Base-by-base conservation (phyloP, 345 rosid genomes). In the Rhodamnia argentea region DNA sequence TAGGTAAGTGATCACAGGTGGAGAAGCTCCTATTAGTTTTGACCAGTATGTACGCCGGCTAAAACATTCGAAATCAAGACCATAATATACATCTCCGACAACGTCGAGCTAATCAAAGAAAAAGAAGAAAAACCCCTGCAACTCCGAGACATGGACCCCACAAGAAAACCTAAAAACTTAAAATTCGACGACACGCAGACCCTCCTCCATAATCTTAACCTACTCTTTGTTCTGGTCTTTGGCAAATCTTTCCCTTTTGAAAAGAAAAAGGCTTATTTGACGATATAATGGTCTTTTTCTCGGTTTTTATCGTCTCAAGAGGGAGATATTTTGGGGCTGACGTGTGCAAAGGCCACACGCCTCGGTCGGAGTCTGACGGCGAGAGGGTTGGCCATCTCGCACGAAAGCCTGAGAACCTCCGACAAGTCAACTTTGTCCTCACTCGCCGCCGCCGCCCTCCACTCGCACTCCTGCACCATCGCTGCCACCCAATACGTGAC, bases 361-460 rank as follows among this genome's bases (percentile, higher is more conserved):
- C 97, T 92, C 10, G 91, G 88, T 12, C 84, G 87, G 86, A 93
- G 86, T 84, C 88, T 87, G 56, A 91, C 93, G 9, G 87, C 50
- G 59, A 95, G 88, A 15, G 99, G 98, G 83, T 88, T 95, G 10
- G 95, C 97, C 98, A 96, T 94, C 87, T 95, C 97, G 78, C 96
- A 94, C 0, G 99, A 96, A 5, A 96, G 94, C 83, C 91, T 90
- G 16, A 96, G 88, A 20, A 92, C 89, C 85, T 96, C 99, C 2
- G 99, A 90, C 20, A 96, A 87, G 88, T 96, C 96, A 86, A 95
- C 92, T 0, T 84, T 86, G 14, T 89, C 86, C 1, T n/a, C 89
- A 84, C 89, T 91, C 0, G 84, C 85, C 54, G 86, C 85, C 54
- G 86, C 85, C 57, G 94, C 88, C 83, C 87, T 29, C 96, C 98